A percentile compares a stretch with the other conserved stretches of the same genome.
Conservation (phyloP, 129 eudicot species). For the Flaveria robusta region DNA sequence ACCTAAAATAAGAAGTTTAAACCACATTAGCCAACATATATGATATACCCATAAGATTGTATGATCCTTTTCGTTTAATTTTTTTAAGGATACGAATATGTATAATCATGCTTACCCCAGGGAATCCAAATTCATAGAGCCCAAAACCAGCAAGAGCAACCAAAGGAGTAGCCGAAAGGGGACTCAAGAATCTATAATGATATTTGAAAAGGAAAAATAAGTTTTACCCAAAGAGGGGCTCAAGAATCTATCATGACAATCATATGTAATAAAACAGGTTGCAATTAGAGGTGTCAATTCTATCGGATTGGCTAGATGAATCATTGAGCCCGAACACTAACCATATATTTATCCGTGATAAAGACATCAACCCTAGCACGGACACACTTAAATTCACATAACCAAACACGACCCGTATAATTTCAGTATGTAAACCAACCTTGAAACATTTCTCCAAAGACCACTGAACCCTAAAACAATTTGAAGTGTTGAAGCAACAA, state of each 20-base stretch:
- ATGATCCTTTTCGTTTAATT: too few relatives aligned
- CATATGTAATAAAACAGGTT: neutral
- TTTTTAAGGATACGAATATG: neutral
- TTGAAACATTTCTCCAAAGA: slow-evolving; percentile 84
- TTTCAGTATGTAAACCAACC: slow-evolving; percentile 39
- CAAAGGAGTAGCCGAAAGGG: slow-evolving; percentile 67
- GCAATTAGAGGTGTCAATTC: neutral
- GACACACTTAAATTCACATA: neutral
- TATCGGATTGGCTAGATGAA: neutral
- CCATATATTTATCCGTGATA: neutral
- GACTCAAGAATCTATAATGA: slow-evolving; percentile 50
- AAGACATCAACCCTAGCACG: neutral
- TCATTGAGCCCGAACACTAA: neutral
- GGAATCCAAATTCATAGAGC: slow-evolving; percentile 71
- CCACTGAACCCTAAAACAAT: slow-evolving; percentile 96
- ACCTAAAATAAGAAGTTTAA: slow-evolving; percentile 38
- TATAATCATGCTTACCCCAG: slow-evolving; percentile 46
- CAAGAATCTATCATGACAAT: neutral
- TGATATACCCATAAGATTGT: neutral
- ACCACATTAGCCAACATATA: too few relatives aligned
- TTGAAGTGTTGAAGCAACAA: slow-evolving; percentile 85
- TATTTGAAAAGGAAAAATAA: slow-evolving; percentile 1
- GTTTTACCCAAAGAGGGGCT: neutral
- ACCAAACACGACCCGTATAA: neutral
- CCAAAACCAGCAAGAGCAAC: slow-evolving; percentile 72